phyloP scores from a whole-genome alignment of 2,329 filamentous ascomycete genomes.

The Colletotrichum chlorophyti region DNA sequence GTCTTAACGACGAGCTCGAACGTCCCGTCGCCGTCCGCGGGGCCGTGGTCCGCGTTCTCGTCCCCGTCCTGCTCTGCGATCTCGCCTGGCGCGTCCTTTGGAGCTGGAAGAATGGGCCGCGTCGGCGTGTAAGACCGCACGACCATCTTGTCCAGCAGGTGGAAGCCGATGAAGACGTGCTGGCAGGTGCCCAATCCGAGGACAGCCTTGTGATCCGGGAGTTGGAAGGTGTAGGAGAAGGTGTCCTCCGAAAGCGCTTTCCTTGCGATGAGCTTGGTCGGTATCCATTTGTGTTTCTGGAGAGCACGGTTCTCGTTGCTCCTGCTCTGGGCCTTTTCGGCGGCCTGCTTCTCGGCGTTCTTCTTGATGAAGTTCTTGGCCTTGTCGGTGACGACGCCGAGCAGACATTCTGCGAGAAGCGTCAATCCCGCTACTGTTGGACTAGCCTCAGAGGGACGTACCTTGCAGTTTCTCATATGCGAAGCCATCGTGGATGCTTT shows the following conservation, averaged over 20 bases:
- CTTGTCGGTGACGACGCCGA: slow-evolving; percentile 57
- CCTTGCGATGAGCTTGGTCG: slow-evolving; percentile 46
- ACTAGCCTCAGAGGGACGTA: slow-evolving; percentile 20
- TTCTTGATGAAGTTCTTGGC: slow-evolving; percentile 52
- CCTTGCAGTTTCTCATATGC: slow-evolving; percentile 55
- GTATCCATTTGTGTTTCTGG: slow-evolving; percentile 53
- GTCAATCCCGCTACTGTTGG: not conserved
- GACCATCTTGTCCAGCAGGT: slow-evolving; percentile 57
- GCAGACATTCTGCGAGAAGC: slow-evolving; percentile 49
- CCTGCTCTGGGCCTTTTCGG: slow-evolving; percentile 40
- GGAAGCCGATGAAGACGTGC: slow-evolving; percentile 60
- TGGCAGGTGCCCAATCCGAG: slow-evolving; percentile 58
- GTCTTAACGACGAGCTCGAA: slow-evolving; percentile 59
- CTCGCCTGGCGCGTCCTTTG: not conserved
- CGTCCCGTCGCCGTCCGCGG: slow-evolving; percentile 45
- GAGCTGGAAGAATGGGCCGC: slow-evolving; percentile 45
- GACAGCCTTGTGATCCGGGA: slow-evolving; percentile 45
- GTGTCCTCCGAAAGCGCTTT: slow-evolving; percentile 51
- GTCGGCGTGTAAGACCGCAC: slow-evolving; percentile 59
- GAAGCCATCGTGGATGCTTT: slow-evolving; percentile 57
- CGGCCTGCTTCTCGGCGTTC: slow-evolving; percentile 46
- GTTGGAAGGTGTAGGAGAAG: slow-evolving; percentile 51
- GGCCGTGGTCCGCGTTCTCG: not conserved
- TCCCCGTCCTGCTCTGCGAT: not conserved
- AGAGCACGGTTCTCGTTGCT: slow-evolving; percentile 41